These are phyloP conservation scores for Hermanozyma aechmeae DNA, from an alignment of 805 yeast species.

Conservation along the genomic window DNA sequence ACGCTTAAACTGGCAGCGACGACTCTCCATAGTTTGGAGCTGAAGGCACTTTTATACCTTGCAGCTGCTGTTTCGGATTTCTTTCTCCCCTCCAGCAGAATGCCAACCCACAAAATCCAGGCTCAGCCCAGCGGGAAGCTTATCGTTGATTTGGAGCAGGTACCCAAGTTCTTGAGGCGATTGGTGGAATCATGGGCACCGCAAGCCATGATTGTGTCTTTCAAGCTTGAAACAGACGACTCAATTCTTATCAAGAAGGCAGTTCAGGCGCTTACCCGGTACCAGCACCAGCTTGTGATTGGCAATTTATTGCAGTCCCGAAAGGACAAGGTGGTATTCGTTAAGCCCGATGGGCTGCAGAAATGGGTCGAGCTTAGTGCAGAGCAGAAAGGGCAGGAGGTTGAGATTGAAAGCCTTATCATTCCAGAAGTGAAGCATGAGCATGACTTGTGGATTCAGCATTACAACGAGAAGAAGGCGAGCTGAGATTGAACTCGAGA, in stretches of 20 bases:
- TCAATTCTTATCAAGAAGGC: slow-evolving; percentile 67
- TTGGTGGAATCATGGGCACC: slow-evolving; percentile 94
- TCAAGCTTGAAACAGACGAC: slow-evolving; percentile 86
- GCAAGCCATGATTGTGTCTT: slow-evolving; percentile 86
- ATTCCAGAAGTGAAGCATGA: slow-evolving; percentile 64
- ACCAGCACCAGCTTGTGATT: slow-evolving; percentile 88
- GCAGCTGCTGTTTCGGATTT: slow-evolving; percentile 99
- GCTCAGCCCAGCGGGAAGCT: slow-evolving; percentile 71
- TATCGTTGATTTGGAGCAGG: slow-evolving; percentile 84
- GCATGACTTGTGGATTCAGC: slow-evolving; percentile 55
- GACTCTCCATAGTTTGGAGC: slow-evolving; percentile 44
- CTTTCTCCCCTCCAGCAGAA: slow-evolving; percentile 74
- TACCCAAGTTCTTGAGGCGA: slow-evolving; percentile 84
- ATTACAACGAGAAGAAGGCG: background rate
- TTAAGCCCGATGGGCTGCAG: slow-evolving; percentile 36
- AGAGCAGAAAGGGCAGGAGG: slow-evolving; percentile 27
- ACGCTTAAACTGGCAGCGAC: slow-evolving; percentile 64
- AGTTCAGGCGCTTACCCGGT: slow-evolving; percentile 67
- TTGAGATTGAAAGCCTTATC: slow-evolving; percentile 71
- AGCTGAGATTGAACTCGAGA: too few species aligned
- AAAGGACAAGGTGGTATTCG: slow-evolving; percentile 81
- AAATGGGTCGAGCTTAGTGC: slow-evolving; percentile 44
- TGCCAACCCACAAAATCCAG: slow-evolving; percentile 94
- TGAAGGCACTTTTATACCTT: slow-evolving; percentile 65
- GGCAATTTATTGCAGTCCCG: slow-evolving; percentile 89